phyloP scores from a whole-genome alignment of 805 yeast genomes.

The Candida chilensis region DNA sequence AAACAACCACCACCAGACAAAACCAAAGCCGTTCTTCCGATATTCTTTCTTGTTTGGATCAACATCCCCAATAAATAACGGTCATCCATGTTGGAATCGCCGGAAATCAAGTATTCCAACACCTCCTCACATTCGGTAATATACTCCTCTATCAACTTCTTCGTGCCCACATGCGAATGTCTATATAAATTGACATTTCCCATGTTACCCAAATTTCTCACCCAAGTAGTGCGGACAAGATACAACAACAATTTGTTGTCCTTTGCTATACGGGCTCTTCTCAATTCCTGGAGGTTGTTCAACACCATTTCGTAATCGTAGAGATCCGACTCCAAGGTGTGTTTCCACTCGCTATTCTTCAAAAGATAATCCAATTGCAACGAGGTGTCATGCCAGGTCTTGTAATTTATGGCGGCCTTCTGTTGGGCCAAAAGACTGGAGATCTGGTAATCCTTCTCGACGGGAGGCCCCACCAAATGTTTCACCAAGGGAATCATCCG shows the following conservation, averaged over 20 bases:
- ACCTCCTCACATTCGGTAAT: slow-evolving; percentile 61
- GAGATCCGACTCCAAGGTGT: slow-evolving; percentile 44
- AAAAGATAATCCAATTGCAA: slow-evolving; percentile 53
- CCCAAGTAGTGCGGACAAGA: slow-evolving; percentile 76
- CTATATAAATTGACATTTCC: slow-evolving; percentile 73
- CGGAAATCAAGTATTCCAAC: slow-evolving; percentile 27
- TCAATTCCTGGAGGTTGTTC: slow-evolving; percentile 43
- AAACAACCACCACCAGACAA: slow-evolving; percentile 94
- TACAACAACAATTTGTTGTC: slow-evolving; percentile 61
- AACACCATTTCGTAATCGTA: slow-evolving; percentile 66
- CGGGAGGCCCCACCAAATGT: too few relatives aligned
- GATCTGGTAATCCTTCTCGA: neutral
- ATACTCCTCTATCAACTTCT: slow-evolving; percentile 73
- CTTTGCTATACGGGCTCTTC: slow-evolving; percentile 42
- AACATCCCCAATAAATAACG: slow-evolving; percentile 66
- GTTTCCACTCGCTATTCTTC: slow-evolving; percentile 69
- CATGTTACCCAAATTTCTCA: slow-evolving; percentile 78
- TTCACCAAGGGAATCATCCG: too few relatives aligned
- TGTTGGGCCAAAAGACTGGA: neutral
- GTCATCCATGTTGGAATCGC: slow-evolving; percentile 44
- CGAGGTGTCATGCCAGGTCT: slow-evolving; percentile 63
- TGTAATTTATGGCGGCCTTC: slow-evolving; percentile 14
- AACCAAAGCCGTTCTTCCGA: slow-evolving; percentile 92
- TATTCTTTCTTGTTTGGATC: slow-evolving; percentile 80
- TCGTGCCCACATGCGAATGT: slow-evolving; percentile 81